Evolutionary conservation across 2,329 filamentous ascomycete species (phyloP), one percentile per base, ranked within the genome.

Genomic region (Phoma herbarum): DNA sequence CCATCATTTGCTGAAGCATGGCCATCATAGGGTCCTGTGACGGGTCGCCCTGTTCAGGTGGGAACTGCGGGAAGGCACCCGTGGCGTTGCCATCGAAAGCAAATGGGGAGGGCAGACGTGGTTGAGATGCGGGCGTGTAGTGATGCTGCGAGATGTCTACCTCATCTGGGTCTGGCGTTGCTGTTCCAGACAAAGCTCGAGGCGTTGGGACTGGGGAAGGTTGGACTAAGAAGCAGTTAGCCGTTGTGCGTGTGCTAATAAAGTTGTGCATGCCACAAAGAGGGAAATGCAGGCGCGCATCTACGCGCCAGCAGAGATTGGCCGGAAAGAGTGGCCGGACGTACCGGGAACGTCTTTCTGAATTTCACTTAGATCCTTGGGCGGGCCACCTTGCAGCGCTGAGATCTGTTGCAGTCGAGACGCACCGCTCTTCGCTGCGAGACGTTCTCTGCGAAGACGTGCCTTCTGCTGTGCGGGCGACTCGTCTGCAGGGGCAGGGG

Each of bases 81-180:
- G 69, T 48, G 10, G 61, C 52, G 41, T 59, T 67, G 53, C 62
- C 66, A 54, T 75, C 67, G 57, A 73, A 73, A 35, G 70, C 67
- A 52, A 76, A 75, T 4, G 73, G 74, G 67, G 50, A 72, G 8
- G 75, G 72, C 1, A 80, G 70, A 51, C 79, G 77, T 22, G 79
- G 67, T 39, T 80, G 79, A 10, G 78, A 77, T 23, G 79, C 77
- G 1, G 88, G 88, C 31, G 83, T 77, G 77, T 90, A 90, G 77
- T 84, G 88, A 78, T 91, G 89, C 63, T 89, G 79, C n/a, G 89
- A 91, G 66, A 94, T 92, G 74, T 93, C 90, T 63, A 92, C 84
- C 75, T 93, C 91, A 5, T 88, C 90, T 6, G 90, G 90, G 56
- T 83, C 86, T 68, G 78, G 72, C n/a, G 72, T 73, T n/a, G 69